Evolutionary conservation across 352 stramenopile genomes (phyloP).

Genomic region (Phytophthora colocasiae): DNA sequence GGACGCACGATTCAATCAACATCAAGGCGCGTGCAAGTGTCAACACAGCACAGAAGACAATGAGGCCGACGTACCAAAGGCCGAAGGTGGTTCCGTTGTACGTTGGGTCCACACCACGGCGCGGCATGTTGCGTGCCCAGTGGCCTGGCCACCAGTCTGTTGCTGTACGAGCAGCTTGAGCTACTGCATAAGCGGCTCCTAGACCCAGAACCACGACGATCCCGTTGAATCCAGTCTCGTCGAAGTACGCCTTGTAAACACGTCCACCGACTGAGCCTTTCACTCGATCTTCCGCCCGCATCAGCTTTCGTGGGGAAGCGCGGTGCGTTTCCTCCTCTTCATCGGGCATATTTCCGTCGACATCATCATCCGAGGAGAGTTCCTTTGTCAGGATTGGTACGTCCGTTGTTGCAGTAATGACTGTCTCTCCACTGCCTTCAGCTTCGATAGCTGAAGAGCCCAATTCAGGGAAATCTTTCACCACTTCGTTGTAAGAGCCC

Average conservation of each 20-base stretch:
- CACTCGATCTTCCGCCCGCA: background rate
- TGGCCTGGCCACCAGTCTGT: background rate
- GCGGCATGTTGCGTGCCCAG: background rate
- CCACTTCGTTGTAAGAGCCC: conserved; percentile 75
- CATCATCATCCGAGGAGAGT: background rate
- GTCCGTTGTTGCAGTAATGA: background rate
- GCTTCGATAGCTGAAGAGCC: conserved; percentile 13
- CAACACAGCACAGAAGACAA: background rate
- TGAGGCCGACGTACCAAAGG: background rate
- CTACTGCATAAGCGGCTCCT: background rate
- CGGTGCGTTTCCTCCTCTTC: background rate
- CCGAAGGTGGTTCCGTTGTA: background rate
- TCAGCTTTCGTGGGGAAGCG: background rate
- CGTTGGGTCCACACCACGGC: background rate
- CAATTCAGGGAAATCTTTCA: conserved; percentile 19
- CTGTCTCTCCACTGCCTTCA: background rate
- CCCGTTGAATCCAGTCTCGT: background rate
- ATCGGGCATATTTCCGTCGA: conserved; percentile 1
- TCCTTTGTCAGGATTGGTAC: background rate
- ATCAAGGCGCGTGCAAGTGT: background rate
- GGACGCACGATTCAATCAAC: background rate
- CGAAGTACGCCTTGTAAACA: background rate
- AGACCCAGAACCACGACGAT: background rate
- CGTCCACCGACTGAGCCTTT: background rate
- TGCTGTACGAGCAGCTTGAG: background rate